Evolutionary conservation across 1,139 yeast genomes (phyloP), one percentile per base, ranked within the genome.

Genomic region (Pichia sp.): DNA sequence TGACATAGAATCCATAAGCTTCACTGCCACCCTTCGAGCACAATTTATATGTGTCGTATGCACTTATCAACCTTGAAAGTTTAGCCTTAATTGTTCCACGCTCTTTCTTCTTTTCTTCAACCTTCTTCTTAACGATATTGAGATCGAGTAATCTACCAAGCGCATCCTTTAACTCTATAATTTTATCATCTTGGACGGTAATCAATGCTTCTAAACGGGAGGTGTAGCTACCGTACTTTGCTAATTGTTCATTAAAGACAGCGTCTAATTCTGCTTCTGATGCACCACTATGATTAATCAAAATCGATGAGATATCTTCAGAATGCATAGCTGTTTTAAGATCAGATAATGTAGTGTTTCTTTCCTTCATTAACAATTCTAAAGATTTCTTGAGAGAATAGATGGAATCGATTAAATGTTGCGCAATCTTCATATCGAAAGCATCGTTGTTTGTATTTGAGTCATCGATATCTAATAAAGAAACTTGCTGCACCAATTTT

Each of bases 231-330:
- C 78, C 77, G 62, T 89, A 93, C 65, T 93, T 93, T 45, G 76
- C 79, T 54, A 93, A 69, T 63, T 90, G 96, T 47, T 79, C 76
- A 15, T 82, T 78, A 63, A 91, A 91, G 47, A 84, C 75, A 38
- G 74, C 71, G 19, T 80, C 81, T 3, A 76, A 61, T 50, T 75
- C 75, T n/a, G 53, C 52, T 14, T 76, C 71, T 45, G 79, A 77
- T 55, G 82, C 80, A 63, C 87, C 85, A 55, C 45, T 45, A 14
- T 50, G 45, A n/a, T 85, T 69, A 4, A 93, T 77, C 34, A 93
- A 72, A 22, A 85, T 73, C 48, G 86, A 83, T 0, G 96, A 85
- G 44, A 91, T 89, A 62, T 93, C 97, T 65, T 93, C 99, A 19
- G 77, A 73, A 58, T 85, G 95, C 36, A 88, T 83, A 46, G 77